Base-by-base conservation (phyloP, 225 moss, liverwort and hornwort genomes). In the Takakia lepidozioides region DNA sequence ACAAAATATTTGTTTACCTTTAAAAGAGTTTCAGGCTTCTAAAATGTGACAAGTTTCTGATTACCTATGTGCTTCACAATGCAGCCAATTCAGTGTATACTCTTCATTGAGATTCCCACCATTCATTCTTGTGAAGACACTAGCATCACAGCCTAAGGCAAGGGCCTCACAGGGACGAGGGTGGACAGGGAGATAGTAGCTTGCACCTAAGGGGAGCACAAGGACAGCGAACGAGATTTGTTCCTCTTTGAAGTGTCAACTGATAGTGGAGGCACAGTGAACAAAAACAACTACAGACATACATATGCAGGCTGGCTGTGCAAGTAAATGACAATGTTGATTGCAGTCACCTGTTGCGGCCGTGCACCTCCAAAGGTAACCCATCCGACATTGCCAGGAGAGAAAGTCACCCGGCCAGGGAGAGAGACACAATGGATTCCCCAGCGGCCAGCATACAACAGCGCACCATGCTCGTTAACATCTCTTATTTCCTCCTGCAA, bases 261-360 rank as follows among this genome's bases (percentile, higher is more conserved):
- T 14, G 27, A 38, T 51, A 35, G 20, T 10, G 36, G 15, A 60
- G 4, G 17, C 19, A 8, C 24, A 37, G 8, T 28, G 13, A 38
- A 34, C 46, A 64, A 56, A 43, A 24, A 15, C 23, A 27, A 7
- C 21, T 22, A 23, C 7, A 32, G 21, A 54, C 26, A 54, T 41
- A n/a, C 14, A 26, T 23, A n/a, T 4, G 36, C 5, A 18, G 10
- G 10, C 10, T n/a, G 17, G 19, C 17, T 46, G 4, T 4, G 40
- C 15, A 41, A 17, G 7, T 14, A 41, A 24, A 46, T 6, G 49
- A 55, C 13, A 22, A 15, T 24, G 36, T 66, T n/a, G n/a, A n/a
- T n/a, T n/a, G n/a, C n/a, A n/a, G n/a, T n/a, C n/a, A 95, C 95
- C 86, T 90, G 90, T 44, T 64, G 74, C 46, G 98, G 98, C 49